Evolutionary conservation across 192 early-diverging fungal genomes (phyloP), one percentile per base, ranked within the genome.

Genomic region (Glomus cerebriforme): DNA sequence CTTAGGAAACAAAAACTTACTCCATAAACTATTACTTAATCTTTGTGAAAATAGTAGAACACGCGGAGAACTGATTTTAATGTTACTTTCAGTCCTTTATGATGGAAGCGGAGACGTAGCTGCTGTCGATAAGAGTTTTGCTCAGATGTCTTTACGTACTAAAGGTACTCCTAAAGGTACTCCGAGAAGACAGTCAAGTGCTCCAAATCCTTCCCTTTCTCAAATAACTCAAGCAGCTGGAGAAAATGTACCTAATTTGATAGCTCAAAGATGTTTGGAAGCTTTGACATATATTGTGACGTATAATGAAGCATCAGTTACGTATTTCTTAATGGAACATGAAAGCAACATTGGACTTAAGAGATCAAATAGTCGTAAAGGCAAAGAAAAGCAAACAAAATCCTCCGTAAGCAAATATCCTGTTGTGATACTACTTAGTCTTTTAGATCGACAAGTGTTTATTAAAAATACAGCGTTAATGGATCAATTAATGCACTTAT

Each of bases 11-110:
- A 88, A 87, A 54, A 86, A 85, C 54, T 82, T 91, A 10, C 76
- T 95, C n/a, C 91, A 92, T 79, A 83, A 86, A 34, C 73, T 95
- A 19, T 81, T 97, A 49, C 84, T 92, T 8, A 95, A 95, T 74
- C 87, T 99, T 3, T 95, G 95, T 81, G 96, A 97, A 82, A 98
- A 98, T 81, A 92, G 89, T 49, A 92, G 91, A 70, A 94, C 95
- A 2, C 88, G 96, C 27, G 80, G 87, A 13, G 96, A 99, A 67
- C 81, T 98, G 7, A 87, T 99, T 26, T 91, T 94, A 9, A 88
- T 98, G 34, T 86, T 99, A 64, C 86, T 99, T 60, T 93, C 91
- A 24, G 91, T 97, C 29, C 85, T 99, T 35, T 91, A 92, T 73
- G 93, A 96, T 79, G 95, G 94, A 58, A 92, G 90, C 54, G 84